phyloP scores from a whole-genome alignment of 1,284 basidiomycete species.

The Ceratobasidium papillatum region DNA sequence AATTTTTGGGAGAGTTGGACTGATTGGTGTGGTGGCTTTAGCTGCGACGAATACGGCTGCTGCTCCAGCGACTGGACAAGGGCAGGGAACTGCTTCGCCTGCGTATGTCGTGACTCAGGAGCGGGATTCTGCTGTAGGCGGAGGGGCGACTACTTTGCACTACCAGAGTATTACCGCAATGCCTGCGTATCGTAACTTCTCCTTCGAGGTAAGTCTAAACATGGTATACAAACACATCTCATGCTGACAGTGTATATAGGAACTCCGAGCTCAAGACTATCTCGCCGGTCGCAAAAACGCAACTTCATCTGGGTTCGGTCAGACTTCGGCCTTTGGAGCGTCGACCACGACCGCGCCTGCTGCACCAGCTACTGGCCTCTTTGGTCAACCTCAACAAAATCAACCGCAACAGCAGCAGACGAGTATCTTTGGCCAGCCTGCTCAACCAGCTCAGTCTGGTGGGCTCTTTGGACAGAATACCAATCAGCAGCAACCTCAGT shows the following conservation, averaged over 20 bases:
- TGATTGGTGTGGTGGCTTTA: conserved; percentile 12
- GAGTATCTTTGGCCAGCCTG: conserved; percentile 57
- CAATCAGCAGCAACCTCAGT: conserved; percentile 36
- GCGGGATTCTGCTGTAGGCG: conserved; percentile 62
- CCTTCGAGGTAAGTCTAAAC: conserved; percentile 66
- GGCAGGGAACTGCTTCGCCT: conserved; percentile 65
- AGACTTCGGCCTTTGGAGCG: conserved; percentile 43
- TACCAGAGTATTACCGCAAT: conserved; percentile 80
- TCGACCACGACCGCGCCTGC: conserved; percentile 51
- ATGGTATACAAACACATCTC: conserved; percentile 48
- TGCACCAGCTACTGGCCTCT: conserved; percentile 56
- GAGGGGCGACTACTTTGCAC: conserved; percentile 56
- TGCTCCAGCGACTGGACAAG: conserved; percentile 26
- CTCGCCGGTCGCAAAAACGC: conserved; percentile 76
- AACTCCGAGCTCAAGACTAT: conserved; percentile 78
- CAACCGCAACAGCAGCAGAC: conserved; percentile 54
- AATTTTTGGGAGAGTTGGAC: neutral
- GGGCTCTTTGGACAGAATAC: conserved; percentile 43
- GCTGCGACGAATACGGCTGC: conserved; percentile 17
- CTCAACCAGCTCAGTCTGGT: conserved; percentile 40
- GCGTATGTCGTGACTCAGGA: conserved; percentile 64
- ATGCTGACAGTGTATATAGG: conserved; percentile 58
- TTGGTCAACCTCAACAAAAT: conserved; percentile 59
- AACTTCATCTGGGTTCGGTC: conserved; percentile 52
- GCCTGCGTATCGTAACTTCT: conserved; percentile 71